Evolutionary conservation across 441 rosid genomes (phyloP).

Genomic region (Flueggea neowawraea): DNA sequence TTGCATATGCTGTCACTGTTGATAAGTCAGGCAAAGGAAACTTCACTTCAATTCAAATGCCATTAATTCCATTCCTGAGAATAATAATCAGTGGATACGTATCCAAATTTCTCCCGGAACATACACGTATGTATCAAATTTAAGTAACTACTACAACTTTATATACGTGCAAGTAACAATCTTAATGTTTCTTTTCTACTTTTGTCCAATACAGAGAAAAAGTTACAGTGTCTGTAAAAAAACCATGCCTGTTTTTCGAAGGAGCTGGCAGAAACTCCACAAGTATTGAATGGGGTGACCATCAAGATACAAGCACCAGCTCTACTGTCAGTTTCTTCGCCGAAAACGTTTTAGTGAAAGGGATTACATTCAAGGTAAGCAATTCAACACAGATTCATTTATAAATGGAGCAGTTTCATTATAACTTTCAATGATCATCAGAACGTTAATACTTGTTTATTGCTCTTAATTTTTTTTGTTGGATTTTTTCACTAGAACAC

Average conservation of each 20-base stretch:
- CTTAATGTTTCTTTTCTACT: neutral
- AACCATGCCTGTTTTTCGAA: slow-evolving; percentile 32
- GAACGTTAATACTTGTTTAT: no score
- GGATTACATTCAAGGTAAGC: slow-evolving; percentile 30
- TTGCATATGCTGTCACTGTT: slow-evolving; percentile 15
- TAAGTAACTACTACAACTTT: no score
- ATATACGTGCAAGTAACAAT: no score
- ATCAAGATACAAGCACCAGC: slow-evolving; percentile 9
- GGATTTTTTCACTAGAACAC: neutral
- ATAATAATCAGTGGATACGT: slow-evolving; percentile 20
- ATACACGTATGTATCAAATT: slow-evolving; percentile 16
- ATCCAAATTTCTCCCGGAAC: slow-evolving; percentile 22
- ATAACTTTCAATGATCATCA: no score
- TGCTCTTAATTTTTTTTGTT: neutral
- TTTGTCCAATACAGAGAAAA: slow-evolving; percentile 32
- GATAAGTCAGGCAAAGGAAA: slow-evolving; percentile 23
- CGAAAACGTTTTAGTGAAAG: slow-evolving; percentile 22
- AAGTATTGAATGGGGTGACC: slow-evolving; percentile 30
- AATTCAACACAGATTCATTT: no score
- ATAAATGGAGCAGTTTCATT: no score
- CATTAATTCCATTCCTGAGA: slow-evolving; percentile 30
- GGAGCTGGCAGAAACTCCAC: slow-evolving; percentile 26
- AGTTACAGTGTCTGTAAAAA: slow-evolving; percentile 29
- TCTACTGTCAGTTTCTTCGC: slow-evolving; percentile 31
- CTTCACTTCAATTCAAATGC: slow-evolving; percentile 36